phyloP scores from a whole-genome alignment of 345 rosid genomes.

The Acer saccharum region DNA sequence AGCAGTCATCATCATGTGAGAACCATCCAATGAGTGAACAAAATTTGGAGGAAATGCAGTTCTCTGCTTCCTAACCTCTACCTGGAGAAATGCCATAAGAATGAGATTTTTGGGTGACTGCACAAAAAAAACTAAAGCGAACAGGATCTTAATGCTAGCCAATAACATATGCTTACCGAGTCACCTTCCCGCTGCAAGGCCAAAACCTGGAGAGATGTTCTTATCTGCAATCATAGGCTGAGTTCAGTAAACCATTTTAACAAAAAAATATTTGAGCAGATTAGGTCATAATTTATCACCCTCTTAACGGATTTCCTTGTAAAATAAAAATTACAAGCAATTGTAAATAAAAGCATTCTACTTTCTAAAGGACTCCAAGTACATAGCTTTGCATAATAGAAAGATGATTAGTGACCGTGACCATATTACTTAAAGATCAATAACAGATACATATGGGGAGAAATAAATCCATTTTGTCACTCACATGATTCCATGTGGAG shows the following conservation, averaged over 20 bases:
- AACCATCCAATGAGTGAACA: constrained; percentile 94
- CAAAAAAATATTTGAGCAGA: constrained; percentile 2
- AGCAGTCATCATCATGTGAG: constrained; percentile 99
- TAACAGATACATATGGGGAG: not conserved
- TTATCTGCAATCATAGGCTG: constrained; percentile 59
- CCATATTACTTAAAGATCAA: not conserved
- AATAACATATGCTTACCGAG: constrained; percentile 50
- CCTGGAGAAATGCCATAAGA: constrained; percentile 41
- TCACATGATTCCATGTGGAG: not conserved
- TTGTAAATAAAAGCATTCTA: not conserved
- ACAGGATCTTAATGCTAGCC: constrained; percentile 13
- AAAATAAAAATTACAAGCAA: not conserved
- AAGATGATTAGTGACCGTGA: not conserved
- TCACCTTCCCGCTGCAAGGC: constrained; percentile 85
- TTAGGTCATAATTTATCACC: not conserved
- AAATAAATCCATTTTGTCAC: not conserved
- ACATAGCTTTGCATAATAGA: not conserved
- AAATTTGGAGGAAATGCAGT: constrained; percentile 98
- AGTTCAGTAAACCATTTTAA: constrained; percentile 21
- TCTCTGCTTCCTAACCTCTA: constrained; percentile 81
- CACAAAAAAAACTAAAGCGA: constrained; percentile 3
- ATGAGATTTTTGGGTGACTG: not conserved
- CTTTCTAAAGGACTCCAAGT: not conserved
- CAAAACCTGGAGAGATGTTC: constrained; percentile 90
- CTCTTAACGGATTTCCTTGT: not conserved